phyloP scores from a whole-genome alignment of 2,329 filamentous ascomycete genomes.

The Calonectria pauciramosa region DNA sequence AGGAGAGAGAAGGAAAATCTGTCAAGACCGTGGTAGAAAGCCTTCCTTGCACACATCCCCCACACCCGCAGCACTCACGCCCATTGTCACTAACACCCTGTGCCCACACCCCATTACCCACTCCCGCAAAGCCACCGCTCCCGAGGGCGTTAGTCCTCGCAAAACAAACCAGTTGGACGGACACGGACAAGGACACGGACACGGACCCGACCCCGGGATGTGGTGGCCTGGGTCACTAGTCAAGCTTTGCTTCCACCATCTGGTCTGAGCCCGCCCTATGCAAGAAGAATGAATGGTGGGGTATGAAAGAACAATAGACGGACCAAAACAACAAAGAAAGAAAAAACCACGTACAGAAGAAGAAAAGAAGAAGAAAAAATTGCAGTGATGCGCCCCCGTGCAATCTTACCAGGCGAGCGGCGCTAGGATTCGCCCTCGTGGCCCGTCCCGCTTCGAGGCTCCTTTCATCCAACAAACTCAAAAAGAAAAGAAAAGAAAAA shows the following conservation, averaged over 20 bases:
- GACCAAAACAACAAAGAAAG: neutral
- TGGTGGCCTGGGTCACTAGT: neutral
- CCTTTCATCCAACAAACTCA: conserved; percentile 1
- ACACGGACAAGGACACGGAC: conserved; percentile 17
- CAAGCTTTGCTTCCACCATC: neutral
- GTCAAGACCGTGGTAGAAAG: neutral
- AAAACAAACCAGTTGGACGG: neutral
- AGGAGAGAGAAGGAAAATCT: neutral
- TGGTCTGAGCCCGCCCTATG: neutral
- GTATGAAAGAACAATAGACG: neutral
- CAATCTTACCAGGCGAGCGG: conserved; percentile 13
- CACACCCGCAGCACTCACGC: neutral
- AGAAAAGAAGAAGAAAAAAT: neutral
- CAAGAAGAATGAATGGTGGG: neutral
- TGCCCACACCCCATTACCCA: neutral
- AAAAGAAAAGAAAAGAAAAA: conserved; percentile 11
- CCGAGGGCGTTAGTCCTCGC: conserved; percentile 2
- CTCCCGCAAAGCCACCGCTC: conserved; percentile 12
- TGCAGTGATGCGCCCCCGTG: neutral
- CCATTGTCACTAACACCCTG: neutral
- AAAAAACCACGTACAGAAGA: neutral
- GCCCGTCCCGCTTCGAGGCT: conserved; percentile 7
- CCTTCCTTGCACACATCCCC: neutral
- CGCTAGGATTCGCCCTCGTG: conserved; percentile 12
- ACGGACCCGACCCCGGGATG: conserved; percentile 9